Evolutionary conservation across 805 yeast species (phyloP).

Genomic region (Yarrowia sp.): DNA sequence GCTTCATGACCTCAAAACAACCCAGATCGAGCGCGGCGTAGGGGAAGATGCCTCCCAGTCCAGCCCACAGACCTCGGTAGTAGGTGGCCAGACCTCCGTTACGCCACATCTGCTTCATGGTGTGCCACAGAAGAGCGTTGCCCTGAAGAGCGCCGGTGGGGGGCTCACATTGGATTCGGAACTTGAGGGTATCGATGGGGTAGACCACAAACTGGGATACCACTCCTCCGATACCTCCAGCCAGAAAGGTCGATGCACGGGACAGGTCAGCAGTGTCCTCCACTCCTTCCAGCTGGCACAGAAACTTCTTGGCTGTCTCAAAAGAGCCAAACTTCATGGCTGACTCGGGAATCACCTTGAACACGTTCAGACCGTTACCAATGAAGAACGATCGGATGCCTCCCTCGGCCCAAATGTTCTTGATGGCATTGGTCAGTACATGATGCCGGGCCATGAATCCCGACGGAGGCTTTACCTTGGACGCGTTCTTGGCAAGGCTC

Average conservation of each 20-base stretch:
- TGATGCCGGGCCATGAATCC: constrained; percentile 38
- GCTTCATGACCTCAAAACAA: constrained; percentile 81
- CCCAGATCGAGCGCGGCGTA: constrained; percentile 96
- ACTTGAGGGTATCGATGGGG: constrained; percentile 93
- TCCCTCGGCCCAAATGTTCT: constrained; percentile 79
- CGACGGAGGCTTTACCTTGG: background rate
- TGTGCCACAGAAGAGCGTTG: constrained; percentile 53
- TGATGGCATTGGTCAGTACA: constrained; percentile 58
- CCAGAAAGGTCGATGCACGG: constrained; percentile 72
- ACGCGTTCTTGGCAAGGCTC: background rate
- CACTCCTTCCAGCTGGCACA: constrained; percentile 74
- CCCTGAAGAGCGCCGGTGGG: constrained; percentile 62
- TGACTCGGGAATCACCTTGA: constrained; percentile 93
- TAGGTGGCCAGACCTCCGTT: constrained; percentile 78
- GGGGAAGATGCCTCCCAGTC: constrained; percentile 95
- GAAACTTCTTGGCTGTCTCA: constrained; percentile 73
- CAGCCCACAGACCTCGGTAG: constrained; percentile 84
- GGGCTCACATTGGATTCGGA: constrained; percentile 89
- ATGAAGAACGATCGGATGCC: constrained; percentile 87
- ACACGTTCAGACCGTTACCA: constrained; percentile 89
- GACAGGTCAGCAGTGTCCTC: constrained; percentile 67
- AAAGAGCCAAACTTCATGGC: constrained; percentile 97
- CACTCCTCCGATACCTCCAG: constrained; percentile 97
- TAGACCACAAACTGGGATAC: constrained; percentile 88
- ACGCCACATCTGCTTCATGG: constrained; percentile 71